Base-by-base conservation (phyloP, 2,329 filamentous ascomycete genomes). In the Rhynchosporium agropyri region DNA sequence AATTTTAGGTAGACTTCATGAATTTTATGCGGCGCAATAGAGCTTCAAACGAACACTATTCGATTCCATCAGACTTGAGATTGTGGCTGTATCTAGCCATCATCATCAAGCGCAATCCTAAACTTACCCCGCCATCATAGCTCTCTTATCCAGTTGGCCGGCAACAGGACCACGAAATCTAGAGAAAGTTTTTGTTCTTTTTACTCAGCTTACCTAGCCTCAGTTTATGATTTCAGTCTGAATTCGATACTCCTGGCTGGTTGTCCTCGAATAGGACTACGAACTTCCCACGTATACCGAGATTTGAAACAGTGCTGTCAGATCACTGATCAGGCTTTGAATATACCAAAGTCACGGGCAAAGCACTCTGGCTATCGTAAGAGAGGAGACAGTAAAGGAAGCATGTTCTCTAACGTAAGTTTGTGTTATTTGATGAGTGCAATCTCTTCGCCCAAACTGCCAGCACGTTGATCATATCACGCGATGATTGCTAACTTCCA, bases 331-430 rank as follows among this genome's bases (percentile, higher is more conserved):
- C 10, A 10, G 40, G 33, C 51, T 54, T 54, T 28, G n/a, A n/a
- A 54, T n/a, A 20, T 4, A 2, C 13, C 26, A 15, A 28, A 54
- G 51, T 54, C 51, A 57, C 54, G 26, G 28, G 28, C 28, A 56
- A 20, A 43, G 20, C 28, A 46, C 13, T 45, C 29, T 40, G 33
- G 15, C 31, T 9, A 36, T 36, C 36, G 57, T 8, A 42, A 9
- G 26, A 26, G 33, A n/a, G 31, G 20, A n/a, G 12, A 3, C 33
- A n/a, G 31, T 12, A 29, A 6, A 3, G 31, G 5, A 26, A 53
- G 31, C 4, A 60, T 60, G 58, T 60, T 60, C 48, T 60, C 58
- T 50, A 53, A 51, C 15, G 58, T 60, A 43, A 60, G 58, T 60
- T 38, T 9, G 13, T 10, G 10, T 60, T 6, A 10, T 26, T 58